Evolutionary conservation across 495 filamentous ascomycete species (phyloP).

Genomic region (Podospora didyma): DNA sequence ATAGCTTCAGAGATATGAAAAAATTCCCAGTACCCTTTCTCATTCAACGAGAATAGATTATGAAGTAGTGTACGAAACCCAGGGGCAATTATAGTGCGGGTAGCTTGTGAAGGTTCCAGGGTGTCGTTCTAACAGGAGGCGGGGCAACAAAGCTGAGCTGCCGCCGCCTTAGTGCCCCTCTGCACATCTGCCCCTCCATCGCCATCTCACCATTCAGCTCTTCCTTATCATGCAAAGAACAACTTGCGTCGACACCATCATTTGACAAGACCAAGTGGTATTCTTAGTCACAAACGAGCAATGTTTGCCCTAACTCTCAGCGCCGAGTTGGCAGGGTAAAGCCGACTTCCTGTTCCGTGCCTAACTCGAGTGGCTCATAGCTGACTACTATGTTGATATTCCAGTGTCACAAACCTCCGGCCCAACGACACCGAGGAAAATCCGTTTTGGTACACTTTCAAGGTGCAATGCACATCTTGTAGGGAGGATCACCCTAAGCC

Average conservation of each 20-base stretch:
- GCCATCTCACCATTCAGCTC: not conserved
- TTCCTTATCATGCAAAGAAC: not conserved
- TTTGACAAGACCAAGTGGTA: no score
- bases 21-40: no score
- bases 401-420: slow-evolving; percentile 83
- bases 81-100: no score
- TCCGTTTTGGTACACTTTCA: slow-evolving; percentile 94
- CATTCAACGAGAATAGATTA: no score
- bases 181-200: not conserved
- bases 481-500: slow-evolving; percentile 85
- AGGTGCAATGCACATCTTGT: slow-evolving; percentile 93
- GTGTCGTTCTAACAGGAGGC: no score
- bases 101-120: no score
- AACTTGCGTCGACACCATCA: no score
- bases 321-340: slow-evolving; percentile 70
- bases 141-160: no score
- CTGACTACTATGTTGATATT: slow-evolving; percentile 9
- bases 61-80: no score
- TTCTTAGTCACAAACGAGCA: slow-evolving; percentile 12
- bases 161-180: no score
- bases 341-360: slow-evolving; percentile 1
- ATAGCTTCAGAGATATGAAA: no score
- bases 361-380: slow-evolving; percentile 10
- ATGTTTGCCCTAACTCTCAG: slow-evolving; percentile 79
- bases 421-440: slow-evolving; percentile 75